Base-by-base conservation (phyloP, 2,329 filamentous ascomycete genomes). In the Cytospora schulzeri region DNA sequence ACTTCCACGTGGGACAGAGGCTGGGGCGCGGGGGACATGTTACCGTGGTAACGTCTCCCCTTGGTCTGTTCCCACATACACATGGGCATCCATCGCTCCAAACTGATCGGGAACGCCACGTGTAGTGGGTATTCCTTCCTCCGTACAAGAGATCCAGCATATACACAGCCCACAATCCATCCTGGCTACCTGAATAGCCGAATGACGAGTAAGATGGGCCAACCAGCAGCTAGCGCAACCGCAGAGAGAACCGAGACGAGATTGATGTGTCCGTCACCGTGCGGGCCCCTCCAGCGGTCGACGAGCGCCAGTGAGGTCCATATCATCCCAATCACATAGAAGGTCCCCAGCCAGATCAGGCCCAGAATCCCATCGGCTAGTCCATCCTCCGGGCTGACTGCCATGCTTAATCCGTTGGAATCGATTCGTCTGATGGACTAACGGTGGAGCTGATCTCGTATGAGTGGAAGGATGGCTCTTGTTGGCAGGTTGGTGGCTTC, bases 211-310 rank as follows among this genome's bases (percentile, higher is more conserved):
- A 71, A 70, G 2, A 62, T 53, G 1, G 71, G 71, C 71, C 71
- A 72, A 8, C 64, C 48, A 17, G 66, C 61, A 19, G 71, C 57
- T 26, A 72, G 53, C 28, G 70, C 6, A 0, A 70, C 6, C 0
- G 71, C 70, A 0, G 63, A 69, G 19, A 71, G 19, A 11, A 71
- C 63, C 1, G 68, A 65, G 11, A 62, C 35, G 33, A 70, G 61
- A 29, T 60, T 56, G 2, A 70, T 70, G 19, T 59, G 29, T 3
- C 65, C 60, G 8, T 65, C 68, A 22, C 70, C 70, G 53, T 72
- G 69, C 8, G 68, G 67, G 3, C 71, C 71, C 33, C 70, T 66
- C 71, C 71, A 72, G 35, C 71, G 68, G 65, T 72, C 71, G n/a
- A 72, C 69, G 53, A 72, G 66, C 33, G 69, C 60, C 41, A 66